Evolutionary conservation across 345 rosid genomes (phyloP).

Genomic region (Raphanus sativus): DNA sequence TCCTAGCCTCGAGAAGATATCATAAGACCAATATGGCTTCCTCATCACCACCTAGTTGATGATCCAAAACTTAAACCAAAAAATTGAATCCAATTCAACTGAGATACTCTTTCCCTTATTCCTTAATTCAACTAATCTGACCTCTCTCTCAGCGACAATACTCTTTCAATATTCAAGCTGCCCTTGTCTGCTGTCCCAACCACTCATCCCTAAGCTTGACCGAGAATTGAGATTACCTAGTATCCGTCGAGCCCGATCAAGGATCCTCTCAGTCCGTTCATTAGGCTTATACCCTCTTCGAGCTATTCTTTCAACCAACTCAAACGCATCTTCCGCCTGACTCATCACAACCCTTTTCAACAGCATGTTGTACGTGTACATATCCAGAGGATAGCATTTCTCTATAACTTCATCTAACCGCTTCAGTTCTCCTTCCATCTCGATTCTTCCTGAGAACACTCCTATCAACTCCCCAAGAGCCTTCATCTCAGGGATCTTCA

Average conservation of each 20-base stretch:
- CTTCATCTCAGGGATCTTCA: slow-evolving; percentile 45
- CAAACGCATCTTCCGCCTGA: slow-evolving; percentile 46
- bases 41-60: neutral
- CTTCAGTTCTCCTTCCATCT: slow-evolving; percentile 37
- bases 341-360: slow-evolving; percentile 46
- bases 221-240: slow-evolving; percentile 37
- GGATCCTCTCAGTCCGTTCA: slow-evolving; percentile 50
- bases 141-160: slow-evolving; percentile 2
- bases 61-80: slow-evolving; percentile 11
- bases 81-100: slow-evolving; percentile 4
- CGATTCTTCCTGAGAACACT: slow-evolving; percentile 51
- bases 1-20: neutral
- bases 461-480: slow-evolving; percentile 65
- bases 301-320: slow-evolving; percentile 46
- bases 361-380: slow-evolving; percentile 63
- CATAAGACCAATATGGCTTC: neutral
- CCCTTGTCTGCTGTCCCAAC: slow-evolving; percentile 23
- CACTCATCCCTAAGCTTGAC: slow-evolving; percentile 42
- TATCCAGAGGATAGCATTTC: slow-evolving; percentile 59
- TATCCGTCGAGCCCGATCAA: slow-evolving; percentile 42
- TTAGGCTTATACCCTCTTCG: slow-evolving; percentile 67
- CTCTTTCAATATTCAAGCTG: slow-evolving; percentile 12
- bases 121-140: slow-evolving; percentile 1
- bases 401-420: slow-evolving; percentile 52
- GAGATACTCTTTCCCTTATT: slow-evolving; percentile 3